These are phyloP conservation scores for Turnera subulata DNA, from an alignment of 345 rosid genomes.

Conservation along the genomic window DNA sequence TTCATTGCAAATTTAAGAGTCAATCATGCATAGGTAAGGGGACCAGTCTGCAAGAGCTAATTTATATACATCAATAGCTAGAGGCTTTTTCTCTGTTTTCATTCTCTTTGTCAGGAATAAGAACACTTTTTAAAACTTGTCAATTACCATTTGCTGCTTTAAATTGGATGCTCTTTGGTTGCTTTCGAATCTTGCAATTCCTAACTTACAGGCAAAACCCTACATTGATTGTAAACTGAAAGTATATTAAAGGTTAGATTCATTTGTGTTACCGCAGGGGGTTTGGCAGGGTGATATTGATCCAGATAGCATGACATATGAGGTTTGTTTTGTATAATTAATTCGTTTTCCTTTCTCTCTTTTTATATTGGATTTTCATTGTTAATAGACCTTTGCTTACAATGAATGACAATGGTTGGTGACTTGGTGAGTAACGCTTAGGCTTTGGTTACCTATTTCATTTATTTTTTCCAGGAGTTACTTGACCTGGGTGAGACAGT, in stretches of 20 bases:
- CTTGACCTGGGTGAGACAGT: constrained; percentile 68
- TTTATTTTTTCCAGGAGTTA: constrained; percentile 70
- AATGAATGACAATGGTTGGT: not conserved
- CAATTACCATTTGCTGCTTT: no score
- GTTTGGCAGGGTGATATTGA: constrained; percentile 59
- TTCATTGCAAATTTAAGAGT: not conserved
- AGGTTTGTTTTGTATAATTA: constrained; percentile 37
- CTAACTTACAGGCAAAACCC: not conserved
- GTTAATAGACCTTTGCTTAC: not conserved
- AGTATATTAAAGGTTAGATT: constrained; percentile 7
- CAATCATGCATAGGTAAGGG: no score
- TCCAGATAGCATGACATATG: constrained; percentile 70
- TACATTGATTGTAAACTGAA: constrained; percentile 5
- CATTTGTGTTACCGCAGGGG: constrained; percentile 30
- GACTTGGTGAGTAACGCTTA: not conserved
- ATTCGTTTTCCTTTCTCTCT: constrained; percentile 10
- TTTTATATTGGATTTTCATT: not conserved
- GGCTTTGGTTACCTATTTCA: not conserved
- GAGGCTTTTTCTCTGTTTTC: no score
- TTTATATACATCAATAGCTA: no score
- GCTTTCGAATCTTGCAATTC: not conserved
- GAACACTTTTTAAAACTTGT: no score
- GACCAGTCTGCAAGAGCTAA: no score
- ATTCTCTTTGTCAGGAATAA: no score
- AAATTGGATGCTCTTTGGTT: no score